phyloP scores from a whole-genome alignment of 441 rosid genomes.

The Euphorbia schlechtendalii region DNA sequence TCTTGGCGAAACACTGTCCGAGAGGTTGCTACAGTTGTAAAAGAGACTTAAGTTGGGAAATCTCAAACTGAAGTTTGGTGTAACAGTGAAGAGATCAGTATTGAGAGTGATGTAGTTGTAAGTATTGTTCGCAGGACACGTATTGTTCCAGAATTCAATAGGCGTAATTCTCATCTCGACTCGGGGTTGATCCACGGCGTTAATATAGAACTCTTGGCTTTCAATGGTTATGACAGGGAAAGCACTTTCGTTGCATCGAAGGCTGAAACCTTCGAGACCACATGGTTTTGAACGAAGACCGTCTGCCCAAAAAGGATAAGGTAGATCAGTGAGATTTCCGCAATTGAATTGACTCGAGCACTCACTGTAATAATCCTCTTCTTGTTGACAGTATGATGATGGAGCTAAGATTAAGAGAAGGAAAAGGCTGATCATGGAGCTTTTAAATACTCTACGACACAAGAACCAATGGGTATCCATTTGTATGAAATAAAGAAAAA shows the following conservation, averaged over 20 bases:
- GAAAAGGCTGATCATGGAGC: slow-evolving; percentile 16
- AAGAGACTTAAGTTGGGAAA: not conserved
- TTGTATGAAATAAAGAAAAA: not conserved
- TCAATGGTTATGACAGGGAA: not conserved
- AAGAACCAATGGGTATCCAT: slow-evolving; percentile 19
- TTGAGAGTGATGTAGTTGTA: not conserved
- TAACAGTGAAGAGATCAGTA: not conserved
- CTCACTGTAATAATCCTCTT: not conserved
- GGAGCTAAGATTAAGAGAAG: slow-evolving; percentile 15
- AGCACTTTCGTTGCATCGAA: not conserved
- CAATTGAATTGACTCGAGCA: slow-evolving; percentile 12
- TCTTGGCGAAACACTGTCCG: not conserved
- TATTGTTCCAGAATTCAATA: not conserved
- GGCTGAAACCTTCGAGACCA: slow-evolving; percentile 7
- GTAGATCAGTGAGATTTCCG: not conserved
- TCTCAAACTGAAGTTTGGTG: not conserved
- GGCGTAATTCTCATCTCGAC: not conserved
- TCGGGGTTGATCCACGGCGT: not conserved
- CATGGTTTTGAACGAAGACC: slow-evolving; percentile 3
- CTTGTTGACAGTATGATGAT: slow-evolving; percentile 17
- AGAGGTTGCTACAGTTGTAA: not conserved
- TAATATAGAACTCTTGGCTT: not conserved
- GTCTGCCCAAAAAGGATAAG: slow-evolving; percentile 21
- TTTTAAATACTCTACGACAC: not conserved
- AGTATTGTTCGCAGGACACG: not conserved